Base-by-base conservation (phyloP, 495 filamentous ascomycete species). In the Ramalina peruviana region DNA sequence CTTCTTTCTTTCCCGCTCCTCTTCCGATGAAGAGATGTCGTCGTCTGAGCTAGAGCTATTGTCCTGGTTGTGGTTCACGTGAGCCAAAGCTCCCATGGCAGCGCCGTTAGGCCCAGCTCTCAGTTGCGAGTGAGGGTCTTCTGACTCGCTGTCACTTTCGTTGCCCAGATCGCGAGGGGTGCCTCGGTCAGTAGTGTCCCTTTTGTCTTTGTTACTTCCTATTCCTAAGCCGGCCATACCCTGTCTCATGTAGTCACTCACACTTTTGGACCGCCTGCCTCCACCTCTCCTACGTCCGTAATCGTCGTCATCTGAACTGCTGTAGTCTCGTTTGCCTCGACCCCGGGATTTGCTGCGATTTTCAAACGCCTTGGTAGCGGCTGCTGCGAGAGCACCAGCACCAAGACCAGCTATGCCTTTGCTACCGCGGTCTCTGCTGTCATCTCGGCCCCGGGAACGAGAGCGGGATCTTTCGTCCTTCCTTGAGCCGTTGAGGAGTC, bases 331-430 rank as follows among this genome's bases (percentile, higher is more conserved):
- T 27, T 50, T 64, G 67, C 41, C 64, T n/a, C 68, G 72, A 40
- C 63, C 65, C 37, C 76, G 71, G 30, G 83, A 88, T 55, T 78
- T 76, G 46, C 79, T 82, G 46, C 76, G 79, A 50, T 86, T 79
- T 56, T 79, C 76, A 50, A 87, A 68, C 53, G 87, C 84, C 66
- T 94, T 95, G 45, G 80, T 87, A 3, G 79, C 86, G 25, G 88
- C 71, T 21, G 86, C 83, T n/a, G 84, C 73, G 15, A 87, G 66
- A 15, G 85, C 87, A 15, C 80, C 79, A 1, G 84, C 80, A 25
- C 83, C 85, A 15, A 88, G 67, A 9, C 69, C 72, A 43, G 66
- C 66, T 43, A 69, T 67, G 25, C 65, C 64, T 53, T 62, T 60
- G 43, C 61, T 39, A 38, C 67, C 62, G 50, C 68, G 62, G 36